Conservation (phyloP, 805 yeast genomes). For the Kluyveromyces starmeri region DNA sequence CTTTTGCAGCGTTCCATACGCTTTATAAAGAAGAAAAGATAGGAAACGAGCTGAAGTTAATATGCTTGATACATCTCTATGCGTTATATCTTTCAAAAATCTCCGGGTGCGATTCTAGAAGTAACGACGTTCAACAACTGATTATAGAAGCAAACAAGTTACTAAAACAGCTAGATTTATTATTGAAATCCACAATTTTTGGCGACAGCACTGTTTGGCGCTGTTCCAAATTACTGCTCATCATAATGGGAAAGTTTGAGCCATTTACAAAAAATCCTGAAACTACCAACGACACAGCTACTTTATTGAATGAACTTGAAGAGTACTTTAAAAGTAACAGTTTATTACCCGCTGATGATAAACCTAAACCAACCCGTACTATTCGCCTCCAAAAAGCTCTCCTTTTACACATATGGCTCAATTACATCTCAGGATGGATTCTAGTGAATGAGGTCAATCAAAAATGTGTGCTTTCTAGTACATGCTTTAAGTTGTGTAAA, state of each 20-base stretch:
- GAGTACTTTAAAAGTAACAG: constrained; percentile 18
- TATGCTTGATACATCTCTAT: constrained; percentile 19
- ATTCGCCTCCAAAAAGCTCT: constrained; percentile 19
- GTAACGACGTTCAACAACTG: constrained; percentile 3
- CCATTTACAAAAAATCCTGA: constrained; percentile 24
- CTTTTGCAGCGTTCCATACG: constrained; percentile 8
- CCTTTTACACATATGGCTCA: constrained; percentile 19
- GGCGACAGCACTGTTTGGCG: constrained; percentile 20
- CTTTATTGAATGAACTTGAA: constrained; percentile 14
- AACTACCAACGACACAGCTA: constrained; percentile 19
- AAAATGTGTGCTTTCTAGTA: constrained; percentile 20
- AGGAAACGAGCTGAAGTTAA: constrained; percentile 8
- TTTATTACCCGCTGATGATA: constrained; percentile 7
- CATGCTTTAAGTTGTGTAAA: constrained; percentile 22
- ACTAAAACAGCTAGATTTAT: constrained; percentile 15
- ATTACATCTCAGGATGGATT: constrained; percentile 25
- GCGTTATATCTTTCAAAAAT: constrained; percentile 7
- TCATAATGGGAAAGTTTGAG: constrained; percentile 26
- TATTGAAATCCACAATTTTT: constrained; percentile 11
- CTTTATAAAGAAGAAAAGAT: background rate
- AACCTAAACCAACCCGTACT: constrained; percentile 2
- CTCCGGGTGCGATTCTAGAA: constrained; percentile 3
- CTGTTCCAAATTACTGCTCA: constrained; percentile 20
- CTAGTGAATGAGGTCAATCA: constrained; percentile 22
- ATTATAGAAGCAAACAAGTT: constrained; percentile 7